Evolutionary conservation across 805 yeast genomes (phyloP).

Genomic region (Wickerhamomyces silvicola): DNA sequence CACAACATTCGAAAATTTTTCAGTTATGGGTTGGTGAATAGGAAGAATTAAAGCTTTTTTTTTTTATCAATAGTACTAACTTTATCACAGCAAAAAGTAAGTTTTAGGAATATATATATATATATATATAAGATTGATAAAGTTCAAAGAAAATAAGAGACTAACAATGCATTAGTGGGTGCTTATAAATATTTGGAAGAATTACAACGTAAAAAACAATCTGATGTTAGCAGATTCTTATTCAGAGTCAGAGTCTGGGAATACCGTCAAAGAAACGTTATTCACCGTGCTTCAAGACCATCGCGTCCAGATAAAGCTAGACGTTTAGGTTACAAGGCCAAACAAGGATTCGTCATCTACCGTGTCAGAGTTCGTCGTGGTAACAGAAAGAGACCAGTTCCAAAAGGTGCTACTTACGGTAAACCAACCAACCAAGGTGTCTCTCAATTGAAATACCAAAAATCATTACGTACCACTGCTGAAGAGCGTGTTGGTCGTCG

Average conservation of each 20-base stretch:
- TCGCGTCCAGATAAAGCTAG: constrained; percentile 99
- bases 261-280: constrained; percentile 97
- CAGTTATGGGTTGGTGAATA: too few relatives aligned
- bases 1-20: too few relatives aligned
- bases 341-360: constrained; percentile 99
- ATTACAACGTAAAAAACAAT: constrained; percentile 99
- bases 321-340: constrained; percentile 99
- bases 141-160: not conserved
- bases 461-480: constrained; percentile 95
- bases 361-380: constrained; percentile 99
- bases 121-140: too few relatives aligned
- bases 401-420: constrained; percentile 99
- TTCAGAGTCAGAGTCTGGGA: constrained; percentile 99
- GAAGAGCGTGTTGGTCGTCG: constrained; percentile 99
- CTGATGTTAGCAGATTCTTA: constrained; percentile 98
- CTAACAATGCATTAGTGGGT: constrained; percentile 59
- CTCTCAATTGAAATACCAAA: constrained; percentile 98
- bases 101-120: too few relatives aligned
- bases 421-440: constrained; percentile 99
- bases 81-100: too few relatives aligned
- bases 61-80: too few relatives aligned
- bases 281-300: constrained; percentile 98
- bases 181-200: constrained; percentile 99
- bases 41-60: too few relatives aligned
- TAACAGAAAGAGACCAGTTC: constrained; percentile 99